These are phyloP conservation scores for Rhynchospora breviuscula DNA, from an alignment of 176 grass and related monocot genomes.

Conservation along the genomic window DNA sequence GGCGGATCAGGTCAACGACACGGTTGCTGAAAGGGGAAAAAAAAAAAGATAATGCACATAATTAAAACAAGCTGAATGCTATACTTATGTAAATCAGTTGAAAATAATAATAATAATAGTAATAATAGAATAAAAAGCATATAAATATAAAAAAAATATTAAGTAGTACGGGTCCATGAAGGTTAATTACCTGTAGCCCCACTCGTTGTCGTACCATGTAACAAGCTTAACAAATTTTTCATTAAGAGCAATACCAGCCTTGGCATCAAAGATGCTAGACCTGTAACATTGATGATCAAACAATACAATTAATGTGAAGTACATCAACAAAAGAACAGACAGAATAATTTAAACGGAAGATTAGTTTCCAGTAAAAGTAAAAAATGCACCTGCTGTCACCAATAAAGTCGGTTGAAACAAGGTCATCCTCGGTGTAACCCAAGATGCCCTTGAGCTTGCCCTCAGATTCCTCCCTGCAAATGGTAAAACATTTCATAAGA, in stretches of 20 bases:
- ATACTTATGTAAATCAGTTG: background rate
- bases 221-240: constrained; percentile 51
- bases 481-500: background rate
- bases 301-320: background rate
- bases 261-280: constrained; percentile 72
- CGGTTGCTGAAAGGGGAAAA: constrained; percentile 70
- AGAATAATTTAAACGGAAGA: background rate
- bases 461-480: constrained; percentile 70
- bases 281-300: constrained; percentile 15
- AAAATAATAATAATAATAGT: too few relatives aligned
- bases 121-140: too few relatives aligned
- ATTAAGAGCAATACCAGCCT: constrained; percentile 62
- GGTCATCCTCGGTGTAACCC: constrained; percentile 83
- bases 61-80: background rate
- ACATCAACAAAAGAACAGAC: background rate
- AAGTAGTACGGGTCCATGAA: too few relatives aligned
- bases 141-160: too few relatives aligned
- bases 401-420: constrained; percentile 87
- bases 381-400: constrained; percentile 70
- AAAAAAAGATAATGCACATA: background rate
- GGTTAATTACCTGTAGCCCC: constrained; percentile 55
- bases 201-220: constrained; percentile 67
- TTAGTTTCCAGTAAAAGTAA: background rate
- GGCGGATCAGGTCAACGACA: constrained; percentile 78
- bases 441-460: constrained; percentile 80